Base-by-base conservation (phyloP, 2,329 filamentous ascomycete species). In the Ceratocystis variospora region DNA sequence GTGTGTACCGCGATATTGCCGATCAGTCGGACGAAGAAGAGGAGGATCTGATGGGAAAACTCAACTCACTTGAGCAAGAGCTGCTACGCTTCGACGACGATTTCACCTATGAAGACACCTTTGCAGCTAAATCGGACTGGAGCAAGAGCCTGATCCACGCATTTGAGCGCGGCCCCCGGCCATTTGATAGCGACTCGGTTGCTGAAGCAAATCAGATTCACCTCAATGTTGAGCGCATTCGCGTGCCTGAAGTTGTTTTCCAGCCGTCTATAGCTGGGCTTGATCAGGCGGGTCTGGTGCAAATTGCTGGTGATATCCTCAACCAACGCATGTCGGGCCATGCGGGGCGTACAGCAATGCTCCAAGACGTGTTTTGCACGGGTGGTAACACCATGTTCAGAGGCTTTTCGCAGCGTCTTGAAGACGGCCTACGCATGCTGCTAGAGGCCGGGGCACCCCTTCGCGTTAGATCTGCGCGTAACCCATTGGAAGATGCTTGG, bases 151-250 rank as follows among this genome's bases (percentile, higher is more conserved):
- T 96, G 62, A 78, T 97, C 19, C 94, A 99, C 76, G 89, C 91
- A 6, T 99, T 96, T 76, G 78, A 89, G 46, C 88, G 91, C 65
- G 94, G 94, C 0, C 90, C 92, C 0, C 88, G 90, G 71, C 89
- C 93, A 0, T 96, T 91, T 70, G 88, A 97, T 70, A 78, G 86
- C 0, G 85, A 90, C 66, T 89, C 86, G 67, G 88, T 94, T 71
- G 84, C 86, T 19, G 79, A 99, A 77, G 84, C 85, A 19, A 86
- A 91, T 75, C 93, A 97, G 76, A 79, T 99, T 63, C 94, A 99
- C 75, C 84, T 99, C 69, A 99, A 99, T 74, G 90, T 99, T 65
- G 92, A 97, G 79, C 87, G 93, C 66, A 96, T 97, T 75, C 88
- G 92, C 63, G 90, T 96, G 1, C 92, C 92, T 2, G 93, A 97